Conservation (phyloP, 208 protist species). For the Endotrypanum monterogeii region DNA sequence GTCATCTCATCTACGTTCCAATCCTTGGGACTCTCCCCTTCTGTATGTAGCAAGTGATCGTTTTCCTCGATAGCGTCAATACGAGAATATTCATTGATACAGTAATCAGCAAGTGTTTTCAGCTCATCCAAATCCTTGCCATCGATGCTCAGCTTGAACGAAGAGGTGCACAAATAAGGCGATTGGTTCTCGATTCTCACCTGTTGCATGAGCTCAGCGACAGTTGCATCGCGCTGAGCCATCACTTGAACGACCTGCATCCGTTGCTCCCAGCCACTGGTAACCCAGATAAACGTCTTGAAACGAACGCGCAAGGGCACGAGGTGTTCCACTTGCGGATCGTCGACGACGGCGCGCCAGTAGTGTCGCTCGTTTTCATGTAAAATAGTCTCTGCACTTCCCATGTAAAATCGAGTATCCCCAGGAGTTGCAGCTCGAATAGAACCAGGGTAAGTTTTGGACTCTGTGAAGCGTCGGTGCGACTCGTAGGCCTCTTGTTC, state of each 20-base stretch:
- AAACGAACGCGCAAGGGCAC: constrained; percentile 80
- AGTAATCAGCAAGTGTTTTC: constrained; percentile 55
- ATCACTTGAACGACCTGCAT: constrained; percentile 82
- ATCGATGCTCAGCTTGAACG: constrained; percentile 69
- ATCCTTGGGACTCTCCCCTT: constrained; percentile 58
- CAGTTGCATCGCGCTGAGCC: constrained; percentile 59
- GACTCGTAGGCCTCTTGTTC: constrained; percentile 85
- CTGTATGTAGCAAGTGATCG: constrained; percentile 68
- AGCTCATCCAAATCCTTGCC: constrained; percentile 66
- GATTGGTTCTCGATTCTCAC: constrained; percentile 83
- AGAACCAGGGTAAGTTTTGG: constrained; percentile 72
- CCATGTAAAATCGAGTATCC: constrained; percentile 84
- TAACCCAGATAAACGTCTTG: constrained; percentile 82
- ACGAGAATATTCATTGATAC: constrained; percentile 57
- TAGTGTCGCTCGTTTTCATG: constrained; percentile 83
- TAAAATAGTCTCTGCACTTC: constrained; percentile 75
- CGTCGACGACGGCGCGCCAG: constrained; percentile 83
- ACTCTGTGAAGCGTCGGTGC: constrained; percentile 53
- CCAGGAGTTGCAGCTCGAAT: constrained; percentile 82
- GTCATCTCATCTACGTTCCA: constrained; percentile 90
- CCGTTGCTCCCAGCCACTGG: constrained; percentile 76
- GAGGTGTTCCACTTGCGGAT: constrained; percentile 74
- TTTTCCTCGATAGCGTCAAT: constrained; percentile 81
- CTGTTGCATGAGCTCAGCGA: constrained; percentile 71
- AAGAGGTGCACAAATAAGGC: constrained; percentile 73